Conservation (phyloP, 768 basidiomycete species). For the Mycena latifolia region DNA sequence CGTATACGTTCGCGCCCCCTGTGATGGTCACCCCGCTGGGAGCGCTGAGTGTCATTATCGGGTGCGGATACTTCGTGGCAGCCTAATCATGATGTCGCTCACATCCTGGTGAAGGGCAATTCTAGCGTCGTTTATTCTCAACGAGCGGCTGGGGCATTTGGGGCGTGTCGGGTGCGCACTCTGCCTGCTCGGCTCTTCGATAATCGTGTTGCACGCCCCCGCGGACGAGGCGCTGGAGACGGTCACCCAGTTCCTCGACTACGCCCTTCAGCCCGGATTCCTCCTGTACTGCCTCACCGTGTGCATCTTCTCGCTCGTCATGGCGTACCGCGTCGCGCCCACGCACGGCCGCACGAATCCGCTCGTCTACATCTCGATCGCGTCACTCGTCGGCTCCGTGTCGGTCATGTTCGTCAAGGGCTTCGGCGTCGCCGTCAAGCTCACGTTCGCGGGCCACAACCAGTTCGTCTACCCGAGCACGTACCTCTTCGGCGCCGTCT, state of each 20-base stretch:
- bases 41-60: slow-evolving; percentile 94
- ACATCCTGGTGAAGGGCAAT: slow-evolving; percentile 85
- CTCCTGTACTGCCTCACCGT: slow-evolving; percentile 91
- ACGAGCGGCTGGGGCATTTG: slow-evolving; percentile 94
- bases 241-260: slow-evolving; percentile 92
- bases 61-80: slow-evolving; percentile 63
- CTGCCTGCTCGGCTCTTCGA: slow-evolving; percentile 89
- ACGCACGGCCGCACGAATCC: slow-evolving; percentile 90
- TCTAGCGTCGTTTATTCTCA: slow-evolving; percentile 91
- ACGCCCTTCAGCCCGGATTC: slow-evolving; percentile 92
- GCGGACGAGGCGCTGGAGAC: slow-evolving; percentile 95
- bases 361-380: slow-evolving; percentile 94
- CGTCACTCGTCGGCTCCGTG: slow-evolving; percentile 94
- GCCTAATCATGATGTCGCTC: neutral
- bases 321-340: slow-evolving; percentile 91
- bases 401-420: slow-evolving; percentile 99
- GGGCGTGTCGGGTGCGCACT: slow-evolving; percentile 89
- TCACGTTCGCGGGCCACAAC: slow-evolving; percentile 93
- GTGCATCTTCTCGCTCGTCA: slow-evolving; percentile 82
- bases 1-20: slow-evolving; percentile 97
- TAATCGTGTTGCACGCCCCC: slow-evolving; percentile 97
- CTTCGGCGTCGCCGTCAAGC: slow-evolving; percentile 95
- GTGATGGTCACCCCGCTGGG: slow-evolving; percentile 97
- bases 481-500: slow-evolving; percentile 91
- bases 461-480: slow-evolving; percentile 95